A percentile compares a stretch with the other conserved stretches of the same genome.
Conservation (phyloP, 129 eudicot genomes). For the Escallonia rubra region DNA sequence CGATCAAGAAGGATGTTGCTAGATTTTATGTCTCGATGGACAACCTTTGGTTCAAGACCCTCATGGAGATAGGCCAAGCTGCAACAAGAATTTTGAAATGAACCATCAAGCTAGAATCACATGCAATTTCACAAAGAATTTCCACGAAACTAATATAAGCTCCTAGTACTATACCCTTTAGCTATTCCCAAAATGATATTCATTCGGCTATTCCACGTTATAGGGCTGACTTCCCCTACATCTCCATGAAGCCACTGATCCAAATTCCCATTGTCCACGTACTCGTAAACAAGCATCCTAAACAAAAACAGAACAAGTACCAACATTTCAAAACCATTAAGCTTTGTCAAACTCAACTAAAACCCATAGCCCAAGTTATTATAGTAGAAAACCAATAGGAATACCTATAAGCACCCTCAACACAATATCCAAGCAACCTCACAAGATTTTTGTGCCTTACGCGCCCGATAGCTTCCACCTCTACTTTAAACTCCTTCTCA, state of each 20-base stretch:
- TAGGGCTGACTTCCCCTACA: slow-evolving; percentile 83
- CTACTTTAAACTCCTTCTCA: slow-evolving; percentile 90
- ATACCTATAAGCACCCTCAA: slow-evolving; percentile 97
- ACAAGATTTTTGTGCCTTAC: slow-evolving; percentile 96
- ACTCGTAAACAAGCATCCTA: slow-evolving; percentile 98
- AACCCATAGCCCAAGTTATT: neutral
- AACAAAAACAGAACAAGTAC: neutral
- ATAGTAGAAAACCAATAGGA: neutral
- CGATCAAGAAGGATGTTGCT: slow-evolving; percentile 89
- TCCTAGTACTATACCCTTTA: slow-evolving; percentile 57
- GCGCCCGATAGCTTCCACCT: slow-evolving; percentile 94
- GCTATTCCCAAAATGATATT: slow-evolving; percentile 83
- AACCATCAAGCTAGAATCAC: neutral
- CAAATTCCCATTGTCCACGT: slow-evolving; percentile 86
- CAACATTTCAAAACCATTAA: neutral
- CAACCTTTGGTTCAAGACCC: slow-evolving; percentile 97
- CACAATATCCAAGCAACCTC: slow-evolving; percentile 88
- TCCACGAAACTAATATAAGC: neutral
- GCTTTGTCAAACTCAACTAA: neutral
- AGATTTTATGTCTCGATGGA: slow-evolving; percentile 88
- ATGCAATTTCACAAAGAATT: neutral
- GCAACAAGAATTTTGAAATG: slow-evolving; percentile 11
- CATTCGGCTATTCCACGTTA: slow-evolving; percentile 84
- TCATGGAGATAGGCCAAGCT: slow-evolving; percentile 97
- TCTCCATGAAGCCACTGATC: slow-evolving; percentile 99